These are phyloP conservation scores for Hylodesmum podocarpum DNA, from an alignment of 306 rosid species.

Conservation along the genomic window DNA sequence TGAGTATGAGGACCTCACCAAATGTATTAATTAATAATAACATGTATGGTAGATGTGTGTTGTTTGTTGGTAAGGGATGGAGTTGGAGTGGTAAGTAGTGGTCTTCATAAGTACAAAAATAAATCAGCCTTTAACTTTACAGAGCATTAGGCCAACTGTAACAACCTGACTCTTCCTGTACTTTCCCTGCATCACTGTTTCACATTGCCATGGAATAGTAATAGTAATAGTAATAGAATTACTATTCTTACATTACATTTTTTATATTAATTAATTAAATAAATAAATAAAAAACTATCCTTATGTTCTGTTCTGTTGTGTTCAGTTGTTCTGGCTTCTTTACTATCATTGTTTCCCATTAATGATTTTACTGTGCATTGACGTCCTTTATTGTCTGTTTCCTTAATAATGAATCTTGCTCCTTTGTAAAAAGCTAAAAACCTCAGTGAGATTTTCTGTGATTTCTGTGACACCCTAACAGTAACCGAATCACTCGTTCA, in stretches of 20 bases:
- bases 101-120: constrained; percentile 5
- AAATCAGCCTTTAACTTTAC: neutral
- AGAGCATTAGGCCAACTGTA: constrained; percentile 27
- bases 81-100: neutral
- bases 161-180: constrained; percentile 29
- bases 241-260: too few relatives aligned
- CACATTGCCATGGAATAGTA: neutral
- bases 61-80: neutral
- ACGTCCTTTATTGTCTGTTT: constrained; percentile 29
- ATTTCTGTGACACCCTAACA: constrained; percentile 21
- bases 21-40: neutral
- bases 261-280: neutral
- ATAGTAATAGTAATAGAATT: too few relatives aligned
- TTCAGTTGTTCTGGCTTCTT: neutral
- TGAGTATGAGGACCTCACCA: neutral
- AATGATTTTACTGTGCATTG: constrained; percentile 19
- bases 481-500: constrained; percentile 10
- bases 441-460: constrained; percentile 55
- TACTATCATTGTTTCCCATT: constrained; percentile 26
- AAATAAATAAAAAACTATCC: too few relatives aligned
- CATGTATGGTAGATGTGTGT: neutral
- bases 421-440: constrained; percentile 18
- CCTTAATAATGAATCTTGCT: constrained; percentile 17
- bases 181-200: constrained; percentile 22
- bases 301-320: too few relatives aligned